Evolutionary conservation across 2,329 filamentous ascomycete genomes (phyloP).

Genomic region (Aschersonia sp.): DNA sequence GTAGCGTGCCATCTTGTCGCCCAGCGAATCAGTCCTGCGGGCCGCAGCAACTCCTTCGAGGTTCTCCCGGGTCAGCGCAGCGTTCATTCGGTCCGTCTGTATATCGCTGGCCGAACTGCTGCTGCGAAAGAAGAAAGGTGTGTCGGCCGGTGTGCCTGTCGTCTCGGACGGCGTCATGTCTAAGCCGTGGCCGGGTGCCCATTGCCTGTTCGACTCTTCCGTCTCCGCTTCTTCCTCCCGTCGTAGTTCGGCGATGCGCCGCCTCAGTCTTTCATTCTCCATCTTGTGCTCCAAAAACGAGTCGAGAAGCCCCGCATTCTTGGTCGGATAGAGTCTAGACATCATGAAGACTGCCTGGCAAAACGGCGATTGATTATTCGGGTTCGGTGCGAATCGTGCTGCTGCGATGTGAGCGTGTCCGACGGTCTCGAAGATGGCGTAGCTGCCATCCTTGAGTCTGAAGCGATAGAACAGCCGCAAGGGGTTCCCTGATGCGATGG

Average conservation of each 20-base stretch:
- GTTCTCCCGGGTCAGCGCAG: slow-evolving; percentile 63
- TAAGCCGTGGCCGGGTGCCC: slow-evolving; percentile 42
- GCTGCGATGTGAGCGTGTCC: slow-evolving; percentile 79
- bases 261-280: slow-evolving; percentile 76
- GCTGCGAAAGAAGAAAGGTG: slow-evolving; percentile 14
- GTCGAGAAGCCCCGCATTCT: slow-evolving; percentile 72
- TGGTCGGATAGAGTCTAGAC: slow-evolving; percentile 77
- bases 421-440: slow-evolving; percentile 76
- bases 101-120: slow-evolving; percentile 14
- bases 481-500: slow-evolving; percentile 65
- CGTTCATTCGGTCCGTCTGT: slow-evolving; percentile 54
- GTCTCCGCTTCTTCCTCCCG: slow-evolving; percentile 73
- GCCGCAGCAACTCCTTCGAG: slow-evolving; percentile 57
- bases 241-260: slow-evolving; percentile 72
- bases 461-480: slow-evolving; percentile 81
- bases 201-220: slow-evolving; percentile 49
- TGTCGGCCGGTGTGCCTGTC: slow-evolving; percentile 19
- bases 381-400: slow-evolving; percentile 47
- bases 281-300: slow-evolving; percentile 95
- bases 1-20: slow-evolving; percentile 73
- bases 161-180: slow-evolving; percentile 37
- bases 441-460: slow-evolving; percentile 56
- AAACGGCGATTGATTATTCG: slow-evolving; percentile 50
- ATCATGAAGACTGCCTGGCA: slow-evolving; percentile 92
- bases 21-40: slow-evolving; percentile 58